These are phyloP conservation scores for Quercus cerris DNA, from an alignment of 306 rosid genomes.

Conservation along the genomic window DNA sequence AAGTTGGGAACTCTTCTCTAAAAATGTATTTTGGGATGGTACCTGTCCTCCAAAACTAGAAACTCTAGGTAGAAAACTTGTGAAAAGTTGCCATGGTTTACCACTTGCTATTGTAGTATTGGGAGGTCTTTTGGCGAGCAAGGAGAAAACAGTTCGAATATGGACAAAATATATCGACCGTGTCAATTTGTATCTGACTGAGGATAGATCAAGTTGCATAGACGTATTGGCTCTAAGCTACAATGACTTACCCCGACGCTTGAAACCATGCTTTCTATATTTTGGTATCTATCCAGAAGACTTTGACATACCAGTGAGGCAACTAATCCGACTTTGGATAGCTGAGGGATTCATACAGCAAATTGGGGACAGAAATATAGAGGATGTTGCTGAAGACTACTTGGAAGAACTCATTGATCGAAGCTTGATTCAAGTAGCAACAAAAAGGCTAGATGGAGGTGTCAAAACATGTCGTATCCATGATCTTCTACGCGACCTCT, in stretches of 20 bases:
- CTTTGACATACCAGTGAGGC: too few relatives aligned
- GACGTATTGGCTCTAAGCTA: too few relatives aligned
- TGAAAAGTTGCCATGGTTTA: neutral
- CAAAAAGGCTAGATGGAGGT: neutral
- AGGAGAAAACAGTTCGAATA: neutral
- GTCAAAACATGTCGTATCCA: conserved; percentile 1
- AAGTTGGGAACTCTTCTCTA: conserved; percentile 31
- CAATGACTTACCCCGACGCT: too few relatives aligned
- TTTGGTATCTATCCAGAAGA: too few relatives aligned
- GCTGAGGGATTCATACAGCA: too few relatives aligned
- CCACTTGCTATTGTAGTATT: neutral
- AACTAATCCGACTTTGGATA: too few relatives aligned
- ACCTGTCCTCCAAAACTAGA: neutral
- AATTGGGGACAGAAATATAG: neutral
- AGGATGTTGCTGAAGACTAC: neutral
- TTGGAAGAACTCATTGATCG: neutral
- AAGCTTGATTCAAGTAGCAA: neutral
- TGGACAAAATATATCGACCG: conserved; percentile 12
- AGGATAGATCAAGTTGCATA: rapidly evolving
- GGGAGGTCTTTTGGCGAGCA: neutral
- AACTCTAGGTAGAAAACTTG: neutral
- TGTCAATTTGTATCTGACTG: conserved; percentile 17
- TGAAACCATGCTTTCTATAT: too few relatives aligned
- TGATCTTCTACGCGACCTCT: neutral
- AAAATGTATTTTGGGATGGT: neutral